These are phyloP conservation scores for Saxispiralis lemnorum DNA, from an alignment of 495 filamentous ascomycete species.

Conservation along the genomic window DNA sequence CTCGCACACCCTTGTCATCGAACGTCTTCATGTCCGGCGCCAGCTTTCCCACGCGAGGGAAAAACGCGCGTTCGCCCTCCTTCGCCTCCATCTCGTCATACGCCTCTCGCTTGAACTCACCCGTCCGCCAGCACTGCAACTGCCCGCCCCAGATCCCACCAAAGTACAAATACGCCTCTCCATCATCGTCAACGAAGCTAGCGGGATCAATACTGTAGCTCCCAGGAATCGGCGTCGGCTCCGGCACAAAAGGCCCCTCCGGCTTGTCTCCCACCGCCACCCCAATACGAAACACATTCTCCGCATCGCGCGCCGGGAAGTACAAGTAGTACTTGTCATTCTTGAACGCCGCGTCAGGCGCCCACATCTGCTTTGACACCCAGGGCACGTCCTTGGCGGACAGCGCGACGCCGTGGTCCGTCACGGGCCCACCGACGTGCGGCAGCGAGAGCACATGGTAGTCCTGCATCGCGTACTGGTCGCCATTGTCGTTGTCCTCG, in stretches of 20 bases:
- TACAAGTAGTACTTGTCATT: constrained; percentile 47
- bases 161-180: constrained; percentile 43
- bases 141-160: constrained; percentile 59
- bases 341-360: constrained; percentile 41
- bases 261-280: constrained; percentile 37
- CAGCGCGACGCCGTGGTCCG: constrained; percentile 42
- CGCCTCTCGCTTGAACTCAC: constrained; percentile 30
- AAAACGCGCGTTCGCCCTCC: constrained; percentile 33
- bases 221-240: constrained; percentile 41
- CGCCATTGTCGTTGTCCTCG: constrained; percentile 57
- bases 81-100: constrained; percentile 37
- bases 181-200: constrained; percentile 45
- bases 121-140: constrained; percentile 36
- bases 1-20: constrained; percentile 25
- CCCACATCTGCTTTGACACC: constrained; percentile 48
- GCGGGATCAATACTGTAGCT: constrained; percentile 47
- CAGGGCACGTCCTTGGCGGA: constrained; percentile 39
- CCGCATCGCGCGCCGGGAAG: constrained; percentile 43
- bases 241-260: constrained; percentile 38
- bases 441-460: constrained; percentile 45
- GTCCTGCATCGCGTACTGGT: constrained; percentile 66
- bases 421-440: constrained; percentile 32
- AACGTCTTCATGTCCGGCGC: constrained; percentile 45
- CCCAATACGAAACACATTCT: constrained; percentile 46
- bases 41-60: constrained; percentile 43